Evolutionary conservation across 176 grass and related monocot species (phyloP).

Genomic region (Zea mays): Zm-B73-REFERENCE-NAM-5.0 NC_050099.1:206011501-206012000

Average conservation of each 20-base stretch:
- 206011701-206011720: neutral
- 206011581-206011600: too few species aligned
- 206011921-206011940: slow-evolving; percentile 98
- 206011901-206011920: slow-evolving; percentile 86
- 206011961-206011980: too few species aligned
- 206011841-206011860: slow-evolving; percentile 85
- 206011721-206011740: slow-evolving; percentile 79
- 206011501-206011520: too few species aligned
- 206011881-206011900: slow-evolving; percentile 85
- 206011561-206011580: too few species aligned
- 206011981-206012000: neutral
- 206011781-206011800: slow-evolving; percentile 83
- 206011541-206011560: too few species aligned
- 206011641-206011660: neutral
- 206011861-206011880: slow-evolving; percentile 86
- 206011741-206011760: slow-evolving; percentile 83
- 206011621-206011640: too few species aligned
- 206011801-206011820: slow-evolving; percentile 62
- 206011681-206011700: neutral
- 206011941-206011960: slow-evolving; percentile 79
- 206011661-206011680: neutral
- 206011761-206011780: slow-evolving; percentile 83
- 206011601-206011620: too few species aligned
- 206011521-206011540: too few species aligned
- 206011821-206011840: slow-evolving; percentile 77